phyloP scores from a whole-genome alignment of 2,329 filamentous ascomycete species.

The Bipolaris cookei region DNA sequence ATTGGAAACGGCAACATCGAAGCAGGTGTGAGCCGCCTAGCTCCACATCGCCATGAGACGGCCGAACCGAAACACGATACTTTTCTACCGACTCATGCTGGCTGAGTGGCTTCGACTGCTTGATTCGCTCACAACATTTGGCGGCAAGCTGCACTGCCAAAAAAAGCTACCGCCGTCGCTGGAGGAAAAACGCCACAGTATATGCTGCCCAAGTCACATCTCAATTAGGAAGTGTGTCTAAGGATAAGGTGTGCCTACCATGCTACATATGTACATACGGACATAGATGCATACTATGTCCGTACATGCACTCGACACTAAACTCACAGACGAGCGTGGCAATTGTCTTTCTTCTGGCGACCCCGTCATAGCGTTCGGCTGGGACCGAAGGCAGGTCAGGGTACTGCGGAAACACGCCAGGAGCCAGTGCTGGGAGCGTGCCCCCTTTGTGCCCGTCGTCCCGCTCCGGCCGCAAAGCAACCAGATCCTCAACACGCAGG shows the following conservation, averaged over 20 bases:
- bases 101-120: constrained; percentile 13
- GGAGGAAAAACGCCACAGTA: not conserved
- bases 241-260: not conserved
- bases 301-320: constrained; percentile 4
- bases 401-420: constrained; percentile 29
- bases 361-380: constrained; percentile 27
- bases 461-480: constrained; percentile 42
- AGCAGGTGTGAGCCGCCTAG: constrained; percentile 23
- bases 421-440: constrained; percentile 45
- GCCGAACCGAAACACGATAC: constrained; percentile 22
- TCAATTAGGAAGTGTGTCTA: not conserved
- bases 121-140: constrained; percentile 20
- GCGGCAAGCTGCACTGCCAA: not conserved
- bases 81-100: constrained; percentile 28
- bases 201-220: constrained; percentile 7
- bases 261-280: not conserved
- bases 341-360: constrained; percentile 12
- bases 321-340: constrained; percentile 2
- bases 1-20: constrained; percentile 25
- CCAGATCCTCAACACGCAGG: constrained; percentile 24
- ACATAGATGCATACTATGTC: not conserved
- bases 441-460: constrained; percentile 37
- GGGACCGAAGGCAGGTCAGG: constrained; percentile 35
- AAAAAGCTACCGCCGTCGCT: constrained; percentile 1
- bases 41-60: constrained; percentile 31